Conservation (phyloP, 2,329 filamentous ascomycete genomes). For the Monilinia vaccinii-corymbosi region DNA sequence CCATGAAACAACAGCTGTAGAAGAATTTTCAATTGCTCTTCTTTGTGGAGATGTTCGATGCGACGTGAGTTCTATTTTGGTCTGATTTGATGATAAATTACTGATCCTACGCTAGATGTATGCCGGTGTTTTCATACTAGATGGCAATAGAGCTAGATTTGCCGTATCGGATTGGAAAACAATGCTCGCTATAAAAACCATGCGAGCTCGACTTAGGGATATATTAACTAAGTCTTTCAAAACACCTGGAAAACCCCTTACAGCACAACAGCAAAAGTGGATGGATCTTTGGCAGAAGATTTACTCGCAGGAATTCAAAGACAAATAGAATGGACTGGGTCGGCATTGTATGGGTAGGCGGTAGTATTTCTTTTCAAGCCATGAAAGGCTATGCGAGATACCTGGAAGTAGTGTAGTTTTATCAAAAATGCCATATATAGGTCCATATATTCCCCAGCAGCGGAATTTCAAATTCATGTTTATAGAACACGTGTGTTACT, state of each 20-base stretch:
- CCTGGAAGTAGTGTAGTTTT: background rate
- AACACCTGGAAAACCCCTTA: conserved; percentile 51
- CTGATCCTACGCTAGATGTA: conserved; percentile 52
- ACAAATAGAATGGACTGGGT: conserved; percentile 16
- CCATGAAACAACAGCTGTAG: conserved; percentile 74
- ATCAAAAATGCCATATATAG: background rate
- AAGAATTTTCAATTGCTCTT: conserved; percentile 74
- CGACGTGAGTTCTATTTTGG: conserved; percentile 47
- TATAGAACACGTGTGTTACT: background rate
- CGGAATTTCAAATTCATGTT: background rate
- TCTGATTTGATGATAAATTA: conserved; percentile 8
- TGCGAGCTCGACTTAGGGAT: conserved; percentile 66
- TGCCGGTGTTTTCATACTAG: conserved; percentile 76
- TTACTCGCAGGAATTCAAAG: conserved; percentile 39
- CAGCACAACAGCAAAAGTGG: conserved; percentile 63
- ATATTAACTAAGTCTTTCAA: conserved; percentile 65
- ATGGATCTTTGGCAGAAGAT: conserved; percentile 65
- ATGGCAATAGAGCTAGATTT: conserved; percentile 80
- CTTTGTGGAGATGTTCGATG: conserved; percentile 84
- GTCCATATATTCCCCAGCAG: background rate
- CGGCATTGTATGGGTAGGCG: background rate
- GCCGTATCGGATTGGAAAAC: conserved; percentile 81
- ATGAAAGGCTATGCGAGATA: background rate
- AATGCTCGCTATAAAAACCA: conserved; percentile 77
- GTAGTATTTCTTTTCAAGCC: background rate